These are phyloP conservation scores for Blepharisma japonicum DNA, from an alignment of 73 alveolate species.

Conservation along the genomic window DNA sequence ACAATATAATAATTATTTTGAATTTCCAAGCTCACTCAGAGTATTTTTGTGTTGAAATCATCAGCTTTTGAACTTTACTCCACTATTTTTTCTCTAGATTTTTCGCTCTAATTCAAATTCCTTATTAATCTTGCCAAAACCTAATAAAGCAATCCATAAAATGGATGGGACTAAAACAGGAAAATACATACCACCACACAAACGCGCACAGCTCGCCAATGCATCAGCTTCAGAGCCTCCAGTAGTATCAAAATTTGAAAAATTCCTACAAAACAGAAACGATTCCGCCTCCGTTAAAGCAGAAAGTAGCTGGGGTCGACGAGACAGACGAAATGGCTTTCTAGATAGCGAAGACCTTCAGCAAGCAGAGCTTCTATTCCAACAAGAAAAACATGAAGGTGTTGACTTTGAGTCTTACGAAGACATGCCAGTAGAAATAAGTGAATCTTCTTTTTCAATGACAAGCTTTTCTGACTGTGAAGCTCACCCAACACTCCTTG, in stretches of 20 bases:
- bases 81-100: too few species aligned
- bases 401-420: not conserved
- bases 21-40: too few species aligned
- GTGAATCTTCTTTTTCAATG: not conserved
- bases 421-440: constrained; percentile 11
- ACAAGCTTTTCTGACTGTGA: constrained; percentile 13
- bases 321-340: constrained; percentile 13
- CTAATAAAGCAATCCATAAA: not conserved
- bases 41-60: too few species aligned
- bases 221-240: not conserved
- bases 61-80: too few species aligned
- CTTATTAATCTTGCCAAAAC: too few species aligned
- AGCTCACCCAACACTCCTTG: constrained; percentile 8
- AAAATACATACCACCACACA: constrained; percentile 23
- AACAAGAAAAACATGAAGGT: constrained; percentile 19
- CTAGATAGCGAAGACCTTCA: not conserved
- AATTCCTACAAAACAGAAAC: not conserved
- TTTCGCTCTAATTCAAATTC: too few species aligned
- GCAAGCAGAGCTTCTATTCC: not conserved
- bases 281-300: not conserved
- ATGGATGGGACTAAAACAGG: constrained; percentile 8
- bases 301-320: constrained; percentile 5
- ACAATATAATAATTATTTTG: too few species aligned
- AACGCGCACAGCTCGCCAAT: not conserved
- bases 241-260: constrained; percentile 1